Evolutionary conservation across 306 rosid species (phyloP), one percentile per base, ranked within the genome.

Genomic region (Dalbergia cultrata): DNA sequence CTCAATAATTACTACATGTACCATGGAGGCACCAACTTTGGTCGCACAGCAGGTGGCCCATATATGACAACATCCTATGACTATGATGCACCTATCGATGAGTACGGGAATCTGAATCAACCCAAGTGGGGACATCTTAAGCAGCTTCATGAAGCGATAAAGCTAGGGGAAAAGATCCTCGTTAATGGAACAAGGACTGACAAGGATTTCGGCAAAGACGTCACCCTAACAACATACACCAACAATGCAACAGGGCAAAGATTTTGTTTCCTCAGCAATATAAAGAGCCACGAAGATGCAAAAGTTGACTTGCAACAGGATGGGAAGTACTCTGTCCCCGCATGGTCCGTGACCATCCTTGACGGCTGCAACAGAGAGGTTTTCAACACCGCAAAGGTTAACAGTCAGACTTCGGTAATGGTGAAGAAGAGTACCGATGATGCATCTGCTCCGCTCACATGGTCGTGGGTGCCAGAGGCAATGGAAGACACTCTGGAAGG

Each of bases 71-170:
- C 56, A 11, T 50, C 17, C 5, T 14, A 18, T 58, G 31, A 18
- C 3, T 81, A 81, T 16, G 80, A 85, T 37, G 88, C 88, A 12
- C 83, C 88, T 7, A 58, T 85, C 5, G 85, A 85, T 26, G 85
- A 85, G 79, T 85, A 54, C 66, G 88, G 88, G 34, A 77, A 81
- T 75, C 16, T 50, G 5, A 85, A 79, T 33, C 77, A 81, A 19
- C 85, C 88, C 4, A 86, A 86, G 17, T 82, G 86, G 87, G 81
- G 87, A 17, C 87, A 83, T 78, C 80, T 86, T 8, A 83, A 72
- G 18, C 78, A 71, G 9, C 75, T 80, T 11, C 87, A 86, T 50
- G 67, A n/a, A 21, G 62, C 71, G 12, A 41, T 57, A 18, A 57
- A 57, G 39, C 41, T 41, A 7, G 53, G 53, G 54, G 21, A 58